Evolutionary conservation across 768 basidiomycete genomes (phyloP).

Genomic region (Hericium rajendrae): DNA sequence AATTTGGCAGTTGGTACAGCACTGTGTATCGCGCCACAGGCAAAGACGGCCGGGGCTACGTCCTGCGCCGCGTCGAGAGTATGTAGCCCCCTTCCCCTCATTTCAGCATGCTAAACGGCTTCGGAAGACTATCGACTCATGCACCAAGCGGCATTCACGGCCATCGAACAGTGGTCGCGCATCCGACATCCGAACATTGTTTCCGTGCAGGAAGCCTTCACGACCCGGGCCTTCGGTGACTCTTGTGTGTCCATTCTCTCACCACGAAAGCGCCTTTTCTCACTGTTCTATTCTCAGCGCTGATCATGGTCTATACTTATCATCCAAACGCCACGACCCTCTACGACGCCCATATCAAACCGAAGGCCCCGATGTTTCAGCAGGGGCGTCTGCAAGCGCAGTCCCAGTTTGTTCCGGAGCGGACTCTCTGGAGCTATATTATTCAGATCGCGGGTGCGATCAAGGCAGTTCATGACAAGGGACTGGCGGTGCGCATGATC

Average conservation of each 20-base stretch:
- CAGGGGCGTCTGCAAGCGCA: constrained; percentile 29
- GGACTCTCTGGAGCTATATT: constrained; percentile 86
- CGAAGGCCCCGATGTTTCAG: constrained; percentile 31
- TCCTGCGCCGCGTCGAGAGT: constrained; percentile 85
- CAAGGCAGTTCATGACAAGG: constrained; percentile 74
- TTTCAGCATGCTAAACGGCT: background rate
- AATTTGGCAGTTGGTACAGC: constrained; percentile 76
- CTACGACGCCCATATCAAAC: constrained; percentile 65
- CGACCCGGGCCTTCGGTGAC: constrained; percentile 86
- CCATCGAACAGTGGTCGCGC: constrained; percentile 80
- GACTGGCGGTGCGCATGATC: constrained; percentile 70
- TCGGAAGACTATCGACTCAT: constrained; percentile 69
- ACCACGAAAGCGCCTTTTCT: constrained; percentile 7
- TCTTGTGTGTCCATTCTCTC: constrained; percentile 52
- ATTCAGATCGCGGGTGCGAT: constrained; percentile 84
- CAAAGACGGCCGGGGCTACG: constrained; percentile 70
- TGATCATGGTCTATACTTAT: constrained; percentile 88
- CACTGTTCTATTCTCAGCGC: constrained; percentile 37
- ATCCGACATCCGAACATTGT: constrained; percentile 84
- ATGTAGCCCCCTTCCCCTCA: constrained; percentile 18
- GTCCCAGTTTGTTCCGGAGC: constrained; percentile 48
- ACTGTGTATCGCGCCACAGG: constrained; percentile 78
- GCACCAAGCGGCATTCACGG: constrained; percentile 70
- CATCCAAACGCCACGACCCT: constrained; percentile 79
- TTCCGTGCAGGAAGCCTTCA: constrained; percentile 84